Percentiles rank a stretch among this genome's conserved stretches.
Conservation (phyloP, 345 rosid genomes). For the Syzygium jambos region DNA sequence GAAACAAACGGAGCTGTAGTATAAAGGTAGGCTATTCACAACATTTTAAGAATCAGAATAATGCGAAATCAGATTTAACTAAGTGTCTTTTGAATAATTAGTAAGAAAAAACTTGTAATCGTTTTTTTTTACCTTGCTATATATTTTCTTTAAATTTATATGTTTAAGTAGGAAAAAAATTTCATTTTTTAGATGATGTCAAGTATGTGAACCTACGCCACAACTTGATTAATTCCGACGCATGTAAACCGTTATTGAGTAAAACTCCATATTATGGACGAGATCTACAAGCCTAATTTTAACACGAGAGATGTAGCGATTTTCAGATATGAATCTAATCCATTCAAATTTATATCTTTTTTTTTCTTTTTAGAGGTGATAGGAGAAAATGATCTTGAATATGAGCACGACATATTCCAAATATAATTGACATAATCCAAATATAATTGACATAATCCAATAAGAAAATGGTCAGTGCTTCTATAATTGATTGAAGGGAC, state of each 20-base stretch:
- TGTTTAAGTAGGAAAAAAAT: not conserved
- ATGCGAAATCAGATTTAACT: not conserved
- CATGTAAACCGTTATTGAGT: rapidly evolving
- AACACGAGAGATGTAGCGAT: not conserved
- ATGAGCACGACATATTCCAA: not conserved
- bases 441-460: not conserved
- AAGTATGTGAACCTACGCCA: not conserved
- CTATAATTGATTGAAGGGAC: not conserved
- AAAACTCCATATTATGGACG: not conserved
- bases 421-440: not conserved
- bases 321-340: not conserved
- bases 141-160: not conserved
- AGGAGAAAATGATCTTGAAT: not conserved
- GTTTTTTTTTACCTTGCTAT: not conserved
- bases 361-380: not conserved
- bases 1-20: not conserved
- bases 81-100: not conserved
- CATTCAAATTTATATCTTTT: not conserved
- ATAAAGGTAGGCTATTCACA: not conserved
- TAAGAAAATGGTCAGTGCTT: not conserved
- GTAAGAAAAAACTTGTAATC: rapidly evolving
- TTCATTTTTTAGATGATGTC: no score
- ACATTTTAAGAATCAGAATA: not conserved
- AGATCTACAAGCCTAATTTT: not conserved
- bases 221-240: rapidly evolving